phyloP scores from a whole-genome alignment of 192 early-diverging fungal species.

The Backusella morwellensis region DNA sequence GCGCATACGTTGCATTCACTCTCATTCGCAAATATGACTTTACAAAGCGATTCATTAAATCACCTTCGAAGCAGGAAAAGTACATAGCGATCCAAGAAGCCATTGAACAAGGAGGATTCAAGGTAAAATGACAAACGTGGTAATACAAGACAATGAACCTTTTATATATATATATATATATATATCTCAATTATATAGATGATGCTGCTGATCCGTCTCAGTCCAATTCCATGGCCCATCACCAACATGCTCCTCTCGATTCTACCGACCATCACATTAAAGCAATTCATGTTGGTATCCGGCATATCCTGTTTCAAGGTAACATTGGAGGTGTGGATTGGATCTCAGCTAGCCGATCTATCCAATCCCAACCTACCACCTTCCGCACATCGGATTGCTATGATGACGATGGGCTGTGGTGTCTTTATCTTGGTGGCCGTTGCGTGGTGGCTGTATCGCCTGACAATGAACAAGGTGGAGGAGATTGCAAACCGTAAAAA shows the following conservation, averaged over 20 bases:
- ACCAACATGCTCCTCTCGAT: conserved; percentile 21
- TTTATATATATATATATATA: neutral
- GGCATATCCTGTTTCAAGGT: conserved; percentile 20
- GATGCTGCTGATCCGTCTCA: conserved; percentile 30
- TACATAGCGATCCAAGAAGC: conserved; percentile 32
- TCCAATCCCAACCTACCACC: conserved; percentile 27
- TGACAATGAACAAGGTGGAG: conserved; percentile 30
- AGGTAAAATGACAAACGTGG: neutral
- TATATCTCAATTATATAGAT: conserved; percentile 8
- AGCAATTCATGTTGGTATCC: conserved; percentile 23
- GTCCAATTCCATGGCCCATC: conserved; percentile 34
- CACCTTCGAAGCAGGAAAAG: conserved; percentile 19
- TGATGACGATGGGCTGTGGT: conserved; percentile 19
- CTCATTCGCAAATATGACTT: conserved; percentile 24
- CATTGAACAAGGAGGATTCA: conserved; percentile 30
- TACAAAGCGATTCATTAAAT: conserved; percentile 11
- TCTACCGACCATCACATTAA: conserved; percentile 5
- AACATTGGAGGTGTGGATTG: conserved; percentile 35
- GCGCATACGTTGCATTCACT: conserved; percentile 23
- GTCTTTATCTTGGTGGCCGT: conserved; percentile 19
- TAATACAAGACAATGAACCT: too few species aligned
- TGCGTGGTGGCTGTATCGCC: conserved; percentile 29
- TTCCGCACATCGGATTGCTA: conserved; percentile 20
- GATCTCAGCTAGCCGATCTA: conserved; percentile 29
- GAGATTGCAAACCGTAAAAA: neutral